Conservation (phyloP, 2,329 filamentous ascomycete species). For the Orbilia brochopaga region DNA sequence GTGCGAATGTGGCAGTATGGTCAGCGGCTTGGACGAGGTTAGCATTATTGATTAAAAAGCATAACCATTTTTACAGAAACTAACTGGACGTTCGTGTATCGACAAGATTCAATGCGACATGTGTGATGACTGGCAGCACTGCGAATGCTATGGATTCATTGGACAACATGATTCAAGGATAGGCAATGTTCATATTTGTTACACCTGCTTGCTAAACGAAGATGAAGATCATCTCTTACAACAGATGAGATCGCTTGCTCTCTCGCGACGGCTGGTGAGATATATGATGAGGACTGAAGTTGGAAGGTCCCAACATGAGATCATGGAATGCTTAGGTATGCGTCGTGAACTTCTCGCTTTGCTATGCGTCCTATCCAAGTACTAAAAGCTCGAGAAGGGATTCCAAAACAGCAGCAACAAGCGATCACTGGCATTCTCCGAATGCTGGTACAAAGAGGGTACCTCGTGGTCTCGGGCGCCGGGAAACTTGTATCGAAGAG, state of each 20-base stretch:
- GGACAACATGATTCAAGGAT: conserved; percentile 52
- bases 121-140: conserved; percentile 54
- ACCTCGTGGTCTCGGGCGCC: conserved; percentile 27
- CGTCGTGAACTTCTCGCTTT: neutral
- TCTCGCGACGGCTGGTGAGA: conserved; percentile 52
- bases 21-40: conserved; percentile 21
- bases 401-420: conserved; percentile 48
- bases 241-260: conserved; percentile 52
- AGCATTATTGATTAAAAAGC: neutral
- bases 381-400: conserved; percentile 8
- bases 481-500: conserved; percentile 36
- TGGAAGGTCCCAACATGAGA: conserved; percentile 47
- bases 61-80: neutral
- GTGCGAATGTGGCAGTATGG: conserved; percentile 26
- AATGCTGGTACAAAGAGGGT: conserved; percentile 51
- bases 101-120: conserved; percentile 53
- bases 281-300: conserved; percentile 39
- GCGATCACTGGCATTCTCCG: conserved; percentile 46
- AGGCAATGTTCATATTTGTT: conserved; percentile 53
- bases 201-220: conserved; percentile 53
- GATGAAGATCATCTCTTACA: conserved; percentile 51
- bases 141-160: conserved; percentile 54
- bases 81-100: conserved; percentile 8
- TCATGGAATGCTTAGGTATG: conserved; percentile 50
- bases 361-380: neutral